Base-by-base conservation (phyloP, 1,284 basidiomycete genomes). In the Ceraceosorus guamensis region DNA sequence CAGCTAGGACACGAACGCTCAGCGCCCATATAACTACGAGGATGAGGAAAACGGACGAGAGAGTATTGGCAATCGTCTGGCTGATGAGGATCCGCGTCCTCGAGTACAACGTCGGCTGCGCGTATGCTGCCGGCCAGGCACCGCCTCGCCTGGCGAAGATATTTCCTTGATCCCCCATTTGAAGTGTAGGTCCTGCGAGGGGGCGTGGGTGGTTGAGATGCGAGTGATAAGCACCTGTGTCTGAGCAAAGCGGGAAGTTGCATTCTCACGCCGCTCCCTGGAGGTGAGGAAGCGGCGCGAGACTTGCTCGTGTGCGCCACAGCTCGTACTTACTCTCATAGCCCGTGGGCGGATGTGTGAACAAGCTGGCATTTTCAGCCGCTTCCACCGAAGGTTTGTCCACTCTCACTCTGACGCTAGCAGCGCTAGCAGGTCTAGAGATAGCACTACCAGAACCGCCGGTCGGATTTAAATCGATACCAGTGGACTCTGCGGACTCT, bases 31-130 rank as follows among this genome's bases (percentile, higher is more conserved):
- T 55, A 50, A 79, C 72, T 53, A 79, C 76, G 16, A 76, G 48
- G 11, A 78, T 31, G 24, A 84, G 77, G 66, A 83, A 82, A 53
- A 78, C 67, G 2, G 82, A 81, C 0, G 81, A 82, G 8, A 83
- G 65, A 30, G 78, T 48, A 53, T 81, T 76, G 7, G 81, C 79
- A 6, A 80, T 65, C 8, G 76, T 62, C 63, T 83, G 82, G 24
- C 78, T 71, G 54, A 79, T 67, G 52, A 79, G 73, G 1, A 83
- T 57, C 10, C 68, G 66, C 2, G 54, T 50, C 16, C 62, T 45
- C 16, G 62, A 65, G 56, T 64, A 66, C 31, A 71, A 58, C 6
- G 68, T 70, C 2, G 67, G 68, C 10, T 59, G 48, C 4, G 50
- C 51, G 50, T 67, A 71, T 4, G 68, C 57, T 1, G 65, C n/a